A percentile compares a stretch with the other conserved stretches of the same genome.
Conservation (phyloP, 2,329 filamentous ascomycete genomes). For the Raffaelea arxii region DNA sequence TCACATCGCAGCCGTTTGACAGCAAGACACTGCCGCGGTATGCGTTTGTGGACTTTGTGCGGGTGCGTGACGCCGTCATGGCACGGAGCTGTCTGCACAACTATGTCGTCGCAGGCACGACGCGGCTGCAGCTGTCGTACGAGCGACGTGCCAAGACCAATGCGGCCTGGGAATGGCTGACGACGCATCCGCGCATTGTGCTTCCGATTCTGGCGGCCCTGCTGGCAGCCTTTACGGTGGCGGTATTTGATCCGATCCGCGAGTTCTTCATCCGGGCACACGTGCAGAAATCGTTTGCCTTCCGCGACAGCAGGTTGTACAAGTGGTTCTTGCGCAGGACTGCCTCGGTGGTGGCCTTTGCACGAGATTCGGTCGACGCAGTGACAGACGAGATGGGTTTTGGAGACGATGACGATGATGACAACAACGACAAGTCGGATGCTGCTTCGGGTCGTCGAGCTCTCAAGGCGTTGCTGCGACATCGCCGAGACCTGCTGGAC, state of each 20-base stretch:
- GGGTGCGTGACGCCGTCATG: constrained; percentile 69
- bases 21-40: constrained; percentile 77
- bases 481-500: constrained; percentile 71
- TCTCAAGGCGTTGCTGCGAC: constrained; percentile 77
- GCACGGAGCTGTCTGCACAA: constrained; percentile 91
- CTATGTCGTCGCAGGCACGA: constrained; percentile 55
- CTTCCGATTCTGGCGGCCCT: constrained; percentile 76
- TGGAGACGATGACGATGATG: constrained; percentile 27
- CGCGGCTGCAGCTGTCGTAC: constrained; percentile 67
- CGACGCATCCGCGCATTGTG: constrained; percentile 77
- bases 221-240: constrained; percentile 71
- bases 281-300: constrained; percentile 65
- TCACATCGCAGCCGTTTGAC: constrained; percentile 70
- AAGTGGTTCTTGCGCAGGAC: constrained; percentile 73
- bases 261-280: constrained; percentile 88
- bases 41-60: constrained; percentile 68
- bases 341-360: constrained; percentile 53
- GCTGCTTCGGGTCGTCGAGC: constrained; percentile 23
- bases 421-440: background rate
- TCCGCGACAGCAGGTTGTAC: constrained; percentile 64
- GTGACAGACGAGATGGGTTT: constrained; percentile 54
- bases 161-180: constrained; percentile 79
- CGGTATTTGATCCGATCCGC: constrained; percentile 87
- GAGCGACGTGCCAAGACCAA: constrained; percentile 68
- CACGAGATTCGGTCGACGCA: constrained; percentile 27